These are phyloP conservation scores for Peronosclerospora sorghi DNA, from an alignment of 352 stramenopile species.

Conservation along the genomic window DNA sequence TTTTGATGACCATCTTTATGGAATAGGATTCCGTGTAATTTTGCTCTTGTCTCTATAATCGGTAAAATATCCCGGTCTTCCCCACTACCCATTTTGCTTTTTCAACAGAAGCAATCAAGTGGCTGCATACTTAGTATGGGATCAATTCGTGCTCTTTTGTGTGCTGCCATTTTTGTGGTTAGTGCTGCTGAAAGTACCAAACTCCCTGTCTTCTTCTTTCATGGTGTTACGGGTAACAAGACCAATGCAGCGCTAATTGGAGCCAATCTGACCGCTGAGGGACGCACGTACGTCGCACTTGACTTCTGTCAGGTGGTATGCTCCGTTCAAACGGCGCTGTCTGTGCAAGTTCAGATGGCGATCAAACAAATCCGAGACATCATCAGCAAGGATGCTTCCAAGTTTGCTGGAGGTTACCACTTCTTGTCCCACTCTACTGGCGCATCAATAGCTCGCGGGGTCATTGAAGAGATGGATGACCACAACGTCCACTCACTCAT, in stretches of 20 bases:
- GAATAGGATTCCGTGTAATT: too few species aligned
- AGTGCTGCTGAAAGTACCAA: conserved; percentile 4
- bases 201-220: conserved; percentile 47
- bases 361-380: conserved; percentile 32
- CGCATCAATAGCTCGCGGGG: conserved; percentile 27
- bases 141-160: conserved; percentile 9
- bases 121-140: too few species aligned
- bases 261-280: conserved; percentile 26
- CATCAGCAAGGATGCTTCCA: conserved; percentile 13
- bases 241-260: conserved; percentile 21
- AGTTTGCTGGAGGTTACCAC: conserved; percentile 36
- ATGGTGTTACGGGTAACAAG: conserved; percentile 26
- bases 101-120: too few species aligned
- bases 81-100: too few species aligned
- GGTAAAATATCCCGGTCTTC: too few species aligned
- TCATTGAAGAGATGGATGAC: conserved; percentile 50
- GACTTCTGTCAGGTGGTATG: conserved; percentile 32
- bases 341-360: conserved; percentile 29
- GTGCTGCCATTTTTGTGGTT: conserved; percentile 5
- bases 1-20: too few species aligned
- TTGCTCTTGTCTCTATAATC: too few species aligned
- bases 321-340: conserved; percentile 21
- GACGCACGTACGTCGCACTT: conserved; percentile 27
- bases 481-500: conserved; percentile 43
- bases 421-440: conserved; percentile 44